Conservation (phyloP, 768 basidiomycete species). For the Kondoa malvinella region DNA sequence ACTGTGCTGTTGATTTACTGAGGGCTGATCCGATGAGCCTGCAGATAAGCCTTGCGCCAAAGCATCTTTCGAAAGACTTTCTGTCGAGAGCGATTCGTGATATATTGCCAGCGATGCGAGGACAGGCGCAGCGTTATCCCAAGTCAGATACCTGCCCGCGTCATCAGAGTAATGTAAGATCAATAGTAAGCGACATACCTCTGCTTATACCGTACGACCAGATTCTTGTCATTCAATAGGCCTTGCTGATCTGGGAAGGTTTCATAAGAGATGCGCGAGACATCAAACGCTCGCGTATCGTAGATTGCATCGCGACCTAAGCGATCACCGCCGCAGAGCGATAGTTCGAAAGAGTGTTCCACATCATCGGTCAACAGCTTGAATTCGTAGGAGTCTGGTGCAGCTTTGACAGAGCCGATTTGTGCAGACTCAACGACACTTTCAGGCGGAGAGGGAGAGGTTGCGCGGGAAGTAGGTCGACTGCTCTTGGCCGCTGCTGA, state of each 20-base stretch:
- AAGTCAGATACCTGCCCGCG: constrained; percentile 42
- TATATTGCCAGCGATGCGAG: constrained; percentile 57
- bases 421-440: not conserved
- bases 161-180: constrained; percentile 36
- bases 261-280: constrained; percentile 6
- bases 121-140: constrained; percentile 53
- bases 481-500: not conserved
- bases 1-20: no score
- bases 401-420: not conserved
- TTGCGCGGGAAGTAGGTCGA: constrained; percentile 3
- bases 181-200: constrained; percentile 5
- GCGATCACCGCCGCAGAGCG: constrained; percentile 4
- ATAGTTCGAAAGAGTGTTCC: constrained; percentile 39
- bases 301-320: not conserved
- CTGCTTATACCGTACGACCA: constrained; percentile 13
- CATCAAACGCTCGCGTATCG: constrained; percentile 5
- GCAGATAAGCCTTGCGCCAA: not conserved
- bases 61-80: not conserved
- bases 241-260: constrained; percentile 9
- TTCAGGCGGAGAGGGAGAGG: not conserved
- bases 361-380: constrained; percentile 47
- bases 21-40: not conserved
- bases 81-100: constrained; percentile 37
- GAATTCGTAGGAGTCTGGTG: constrained; percentile 45
- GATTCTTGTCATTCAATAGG: constrained; percentile 9